A percentile compares a stretch with the other conserved stretches of the same genome.
Conservation (phyloP, 169 alveolate genomes). For the Cystoisospora suis region DNA sequence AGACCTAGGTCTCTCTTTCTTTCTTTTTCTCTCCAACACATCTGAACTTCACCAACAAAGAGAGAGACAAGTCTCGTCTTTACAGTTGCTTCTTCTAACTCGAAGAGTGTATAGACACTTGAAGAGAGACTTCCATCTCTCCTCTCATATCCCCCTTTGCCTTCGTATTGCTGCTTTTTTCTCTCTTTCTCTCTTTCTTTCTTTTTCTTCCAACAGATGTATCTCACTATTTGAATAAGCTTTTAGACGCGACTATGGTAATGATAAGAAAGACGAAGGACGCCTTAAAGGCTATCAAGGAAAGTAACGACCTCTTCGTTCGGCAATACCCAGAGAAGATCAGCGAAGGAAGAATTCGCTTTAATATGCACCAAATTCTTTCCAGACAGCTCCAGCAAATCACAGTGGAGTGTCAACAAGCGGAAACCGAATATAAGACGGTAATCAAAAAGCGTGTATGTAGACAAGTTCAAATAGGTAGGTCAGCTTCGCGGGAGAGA, state of each 20-base stretch:
- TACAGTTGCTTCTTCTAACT: too few relatives aligned
- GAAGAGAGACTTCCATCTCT: too few relatives aligned
- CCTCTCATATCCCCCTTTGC: neutral
- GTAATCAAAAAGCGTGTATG: neutral
- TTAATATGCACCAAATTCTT: constrained; percentile 68
- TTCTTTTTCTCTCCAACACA: neutral
- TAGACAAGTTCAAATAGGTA: constrained; percentile 20
- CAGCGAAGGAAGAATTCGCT: constrained; percentile 65
- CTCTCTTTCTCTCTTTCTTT: neutral
- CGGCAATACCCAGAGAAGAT: neutral
- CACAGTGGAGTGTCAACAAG: constrained; percentile 30
- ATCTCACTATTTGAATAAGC: constrained; percentile 50
- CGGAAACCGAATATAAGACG: constrained; percentile 38
- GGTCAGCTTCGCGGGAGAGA: too few relatives aligned
- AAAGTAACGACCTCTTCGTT: constrained; percentile 43
- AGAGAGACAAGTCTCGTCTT: too few relatives aligned
- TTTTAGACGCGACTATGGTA: constrained; percentile 62
- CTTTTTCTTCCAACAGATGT: neutral
- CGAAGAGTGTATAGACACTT: too few relatives aligned
- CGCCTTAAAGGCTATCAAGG: constrained; percentile 61
- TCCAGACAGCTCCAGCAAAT: constrained; percentile 68
- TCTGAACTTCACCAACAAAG: too few relatives aligned
- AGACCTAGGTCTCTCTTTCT: neutral
- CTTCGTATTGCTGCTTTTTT: neutral
- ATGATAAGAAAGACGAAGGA: constrained; percentile 54